Conservation (phyloP, 208 protist genomes). For the Trypanosomatidae sp. region DNA sequence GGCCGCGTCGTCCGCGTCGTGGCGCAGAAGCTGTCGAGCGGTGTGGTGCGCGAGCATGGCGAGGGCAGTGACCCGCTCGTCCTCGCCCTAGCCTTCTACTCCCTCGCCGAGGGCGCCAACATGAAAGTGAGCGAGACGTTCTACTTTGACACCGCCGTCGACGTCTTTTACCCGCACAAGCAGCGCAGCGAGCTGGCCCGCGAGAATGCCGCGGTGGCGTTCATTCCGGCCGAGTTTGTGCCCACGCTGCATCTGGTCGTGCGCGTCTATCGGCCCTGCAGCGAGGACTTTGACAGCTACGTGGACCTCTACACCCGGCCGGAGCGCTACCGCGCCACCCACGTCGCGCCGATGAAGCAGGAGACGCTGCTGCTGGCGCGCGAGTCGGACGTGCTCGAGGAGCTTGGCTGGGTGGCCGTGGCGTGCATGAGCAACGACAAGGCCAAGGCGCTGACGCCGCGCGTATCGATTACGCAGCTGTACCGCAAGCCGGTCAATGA, state of each 20-base stretch:
- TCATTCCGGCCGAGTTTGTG: conserved; percentile 72
- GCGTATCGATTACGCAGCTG: conserved; percentile 14
- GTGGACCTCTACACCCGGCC: conserved; percentile 69
- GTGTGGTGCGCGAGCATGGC: conserved; percentile 58
- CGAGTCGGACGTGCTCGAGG: conserved; percentile 61
- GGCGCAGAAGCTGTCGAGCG: conserved; percentile 28
- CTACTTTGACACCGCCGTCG: conserved; percentile 68
- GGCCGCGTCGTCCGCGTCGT: conserved; percentile 44
- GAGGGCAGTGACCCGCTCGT: conserved; percentile 60
- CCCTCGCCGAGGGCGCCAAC: conserved; percentile 18
- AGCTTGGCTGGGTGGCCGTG: conserved; percentile 54
- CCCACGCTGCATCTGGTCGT: conserved; percentile 48
- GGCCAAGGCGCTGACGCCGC: conserved; percentile 9
- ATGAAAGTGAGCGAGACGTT: conserved; percentile 80
- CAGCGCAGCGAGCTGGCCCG: conserved; percentile 30
- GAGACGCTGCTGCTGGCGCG: conserved; percentile 62
- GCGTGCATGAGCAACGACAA: conserved; percentile 8
- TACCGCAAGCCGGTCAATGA: conserved; percentile 47
- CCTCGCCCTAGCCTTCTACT: conserved; percentile 42
- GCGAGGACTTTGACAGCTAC: conserved; percentile 76
- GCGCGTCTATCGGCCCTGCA: conserved; percentile 49
- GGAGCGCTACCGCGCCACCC: conserved; percentile 65
- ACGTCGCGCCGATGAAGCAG: conserved; percentile 78
- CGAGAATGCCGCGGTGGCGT: conserved; percentile 50
- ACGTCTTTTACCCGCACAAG: conserved; percentile 79